Evolutionary conservation across 2,329 filamentous ascomycete species (phyloP), one percentile per base, ranked within the genome.

Genomic region (Ilyonectria mors-panacis): DNA sequence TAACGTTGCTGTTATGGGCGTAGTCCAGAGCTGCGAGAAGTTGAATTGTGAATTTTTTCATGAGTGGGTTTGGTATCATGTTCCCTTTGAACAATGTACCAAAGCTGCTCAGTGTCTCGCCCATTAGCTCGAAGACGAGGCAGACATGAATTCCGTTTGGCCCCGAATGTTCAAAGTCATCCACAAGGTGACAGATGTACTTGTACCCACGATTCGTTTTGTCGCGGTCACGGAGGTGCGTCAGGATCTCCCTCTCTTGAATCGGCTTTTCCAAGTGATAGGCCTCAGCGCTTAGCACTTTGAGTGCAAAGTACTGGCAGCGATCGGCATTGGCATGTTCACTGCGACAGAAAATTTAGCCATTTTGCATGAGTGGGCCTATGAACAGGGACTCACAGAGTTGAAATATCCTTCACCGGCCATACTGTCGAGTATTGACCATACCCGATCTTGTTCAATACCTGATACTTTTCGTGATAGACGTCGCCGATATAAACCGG

Each of bases 71-170:
- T 2, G 74, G 74, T 17, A 77, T 45, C 42, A 55, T 55, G 28
- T 30, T 42, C 0, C 63, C 59, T 0, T 33, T 6, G 33, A 74
- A 76, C 59, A 58, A 69, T 12, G 50, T 48, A 5, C 55, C 65
- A 23, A 74, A 73, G 59, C 47, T 69, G 19, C 62, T 61, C 10
- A 77, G 55, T n/a, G 71, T 72, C 30, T 73, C 70, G 1, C 76
- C 78, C 70, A 79, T 75, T 8, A 75, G 70, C 23, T 79, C 71
- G 45, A 76, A 75, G 2, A 80, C 73, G 7, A 78, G 68, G 45
- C 76, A 80, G 2, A 75, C 61, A 57, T 80, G 79, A 1, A 58
- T 65, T 3, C 78, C 78, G 17, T 80, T 78, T 2, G 78, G 78
- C 6, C 79, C 77, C 0, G 61, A 21, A 44, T 77, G 73, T 19